A percentile compares a stretch with the other conserved stretches of the same genome.
Evolutionary conservation across 2,329 filamentous ascomycete species (phyloP).

Genomic region (Beauveria bassiana): DNA sequence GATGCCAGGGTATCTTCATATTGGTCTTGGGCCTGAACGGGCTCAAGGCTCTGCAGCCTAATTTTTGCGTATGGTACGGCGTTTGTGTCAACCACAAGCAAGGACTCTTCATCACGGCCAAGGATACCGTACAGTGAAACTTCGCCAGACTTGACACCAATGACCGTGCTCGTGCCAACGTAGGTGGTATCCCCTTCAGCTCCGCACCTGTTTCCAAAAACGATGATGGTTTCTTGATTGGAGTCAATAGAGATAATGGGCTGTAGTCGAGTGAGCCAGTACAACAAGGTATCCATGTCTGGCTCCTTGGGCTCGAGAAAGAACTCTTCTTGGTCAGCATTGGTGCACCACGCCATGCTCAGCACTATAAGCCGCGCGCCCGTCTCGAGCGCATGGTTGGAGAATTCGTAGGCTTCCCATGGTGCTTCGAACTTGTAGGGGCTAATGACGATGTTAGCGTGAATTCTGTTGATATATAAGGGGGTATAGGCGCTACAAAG

Average conservation of each 20-base stretch:
- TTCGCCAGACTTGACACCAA: constrained; percentile 57
- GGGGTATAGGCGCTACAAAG: no score
- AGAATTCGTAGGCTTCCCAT: constrained; percentile 25
- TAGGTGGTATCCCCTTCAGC: constrained; percentile 59
- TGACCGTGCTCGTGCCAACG: constrained; percentile 64
- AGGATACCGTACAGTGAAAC: constrained; percentile 63
- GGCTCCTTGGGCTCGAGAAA: constrained; percentile 47
- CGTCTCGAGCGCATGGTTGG: constrained; percentile 47
- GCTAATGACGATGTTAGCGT: neutral
- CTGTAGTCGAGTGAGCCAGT: constrained; percentile 67
- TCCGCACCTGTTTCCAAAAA: constrained; percentile 65
- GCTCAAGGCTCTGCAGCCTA: neutral
- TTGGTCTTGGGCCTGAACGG: neutral
- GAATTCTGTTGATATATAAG: no score
- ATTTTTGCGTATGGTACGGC: constrained; percentile 37
- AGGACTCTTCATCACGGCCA: constrained; percentile 59
- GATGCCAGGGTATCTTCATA: neutral
- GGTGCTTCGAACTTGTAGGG: constrained; percentile 12
- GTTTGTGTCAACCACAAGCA: constrained; percentile 60
- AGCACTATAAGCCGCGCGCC: constrained; percentile 58
- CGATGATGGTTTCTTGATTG: constrained; percentile 54
- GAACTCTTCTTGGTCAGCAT: constrained; percentile 38
- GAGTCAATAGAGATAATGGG: constrained; percentile 49
- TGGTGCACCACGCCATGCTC: constrained; percentile 72
- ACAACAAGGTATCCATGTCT: constrained; percentile 65